Evolutionary conservation across 2,329 filamentous ascomycete genomes (phyloP).

Genomic region (Aspergillus fijiensis): DNA sequence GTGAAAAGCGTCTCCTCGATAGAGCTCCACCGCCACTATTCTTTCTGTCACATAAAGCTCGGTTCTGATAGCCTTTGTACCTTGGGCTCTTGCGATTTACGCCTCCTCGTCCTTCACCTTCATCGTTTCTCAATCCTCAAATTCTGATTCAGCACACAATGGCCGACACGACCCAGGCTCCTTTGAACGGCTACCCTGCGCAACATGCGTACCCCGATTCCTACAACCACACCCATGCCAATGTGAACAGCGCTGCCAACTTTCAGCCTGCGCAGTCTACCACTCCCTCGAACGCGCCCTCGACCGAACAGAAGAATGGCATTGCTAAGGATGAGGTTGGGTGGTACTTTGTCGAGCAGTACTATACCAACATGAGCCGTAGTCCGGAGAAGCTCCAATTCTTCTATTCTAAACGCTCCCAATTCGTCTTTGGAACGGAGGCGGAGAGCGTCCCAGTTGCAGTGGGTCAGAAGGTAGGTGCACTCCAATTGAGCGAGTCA

Average conservation of each 20-base stretch:
- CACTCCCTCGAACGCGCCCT: conserved; percentile 40
- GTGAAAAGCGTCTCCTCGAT: conserved; percentile 22
- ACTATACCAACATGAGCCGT: conserved; percentile 97
- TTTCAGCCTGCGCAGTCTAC: conserved; percentile 43
- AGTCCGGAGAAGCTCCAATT: conserved; percentile 89
- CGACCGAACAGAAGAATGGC: conserved; percentile 41
- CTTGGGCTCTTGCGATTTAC: conserved; percentile 5
- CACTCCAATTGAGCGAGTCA: not conserved
- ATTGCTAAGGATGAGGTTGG: conserved; percentile 88
- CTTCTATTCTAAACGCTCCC: conserved; percentile 94
- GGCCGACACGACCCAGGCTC: conserved; percentile 42
- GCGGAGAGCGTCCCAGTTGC: conserved; percentile 84
- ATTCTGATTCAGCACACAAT: conserved; percentile 29
- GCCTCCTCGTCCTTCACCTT: not conserved
- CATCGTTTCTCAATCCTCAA: conserved; percentile 11
- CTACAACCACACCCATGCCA: conserved; percentile 36
- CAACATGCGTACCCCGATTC: conserved; percentile 42
- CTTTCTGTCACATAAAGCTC: conserved; percentile 18
- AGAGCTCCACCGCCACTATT: conserved; percentile 15
- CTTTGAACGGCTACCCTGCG: conserved; percentile 44
- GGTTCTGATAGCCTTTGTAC: conserved; percentile 11
- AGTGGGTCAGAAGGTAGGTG: conserved; percentile 78
- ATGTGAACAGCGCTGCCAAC: conserved; percentile 37
- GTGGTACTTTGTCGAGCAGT: conserved; percentile 99
- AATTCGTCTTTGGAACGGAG: conserved; percentile 90